These are phyloP conservation scores for Penicillium roqueforti DNA, from an alignment of 495 filamentous ascomycete genomes.

Conservation along the genomic window DNA sequence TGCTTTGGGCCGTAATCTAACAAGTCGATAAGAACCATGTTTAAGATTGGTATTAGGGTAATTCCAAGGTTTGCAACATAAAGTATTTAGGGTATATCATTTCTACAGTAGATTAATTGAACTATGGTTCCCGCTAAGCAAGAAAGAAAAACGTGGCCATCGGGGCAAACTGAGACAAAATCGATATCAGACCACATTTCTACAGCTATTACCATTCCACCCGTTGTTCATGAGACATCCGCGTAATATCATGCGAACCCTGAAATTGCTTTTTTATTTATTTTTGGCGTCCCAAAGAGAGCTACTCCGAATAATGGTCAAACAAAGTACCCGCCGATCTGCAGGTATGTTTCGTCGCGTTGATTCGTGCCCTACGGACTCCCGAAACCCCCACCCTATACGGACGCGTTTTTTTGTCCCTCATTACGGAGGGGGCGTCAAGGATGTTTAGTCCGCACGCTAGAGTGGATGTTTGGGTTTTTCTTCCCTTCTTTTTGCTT, in stretches of 20 bases:
- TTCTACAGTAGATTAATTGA: neutral
- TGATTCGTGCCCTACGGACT: conserved; percentile 9
- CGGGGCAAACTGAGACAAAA: conserved; percentile 19
- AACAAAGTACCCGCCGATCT: conserved; percentile 24
- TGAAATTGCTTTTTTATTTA: neutral
- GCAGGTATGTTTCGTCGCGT: conserved; percentile 16
- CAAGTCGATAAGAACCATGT: neutral
- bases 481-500: neutral
- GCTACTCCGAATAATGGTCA: neutral
- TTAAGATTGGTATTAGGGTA: neutral
- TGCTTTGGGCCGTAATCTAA: neutral
- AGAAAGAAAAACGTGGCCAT: neutral
- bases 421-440: conserved; percentile 9
- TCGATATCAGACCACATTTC: neutral
- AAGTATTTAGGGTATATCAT: neutral
- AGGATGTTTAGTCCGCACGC: conserved; percentile 9
- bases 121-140: neutral
- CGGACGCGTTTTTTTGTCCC: conserved; percentile 17
- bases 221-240: too few relatives aligned
- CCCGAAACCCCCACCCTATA: conserved; percentile 10
- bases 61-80: neutral
- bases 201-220: too few relatives aligned
- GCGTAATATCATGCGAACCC: too few relatives aligned
- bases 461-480: conserved; percentile 1
- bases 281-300: neutral